A percentile compares a stretch with the other conserved stretches of the same genome.
phyloP scores from a whole-genome alignment of 768 basidiomycete species.

The Ramaria sp. region DNA sequence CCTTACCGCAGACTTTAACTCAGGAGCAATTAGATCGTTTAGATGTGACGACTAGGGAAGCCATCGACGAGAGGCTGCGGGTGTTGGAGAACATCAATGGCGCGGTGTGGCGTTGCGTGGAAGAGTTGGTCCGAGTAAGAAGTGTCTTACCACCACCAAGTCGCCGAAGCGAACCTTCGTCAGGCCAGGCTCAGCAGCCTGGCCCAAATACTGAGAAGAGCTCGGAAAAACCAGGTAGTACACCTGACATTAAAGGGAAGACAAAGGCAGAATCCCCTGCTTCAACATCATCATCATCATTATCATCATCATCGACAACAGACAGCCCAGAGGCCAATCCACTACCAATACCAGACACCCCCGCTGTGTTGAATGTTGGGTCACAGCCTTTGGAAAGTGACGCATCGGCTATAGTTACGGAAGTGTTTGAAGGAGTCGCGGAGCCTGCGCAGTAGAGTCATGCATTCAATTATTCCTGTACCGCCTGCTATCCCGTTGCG shows the following conservation, averaged over 20 bases:
- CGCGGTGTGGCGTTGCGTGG: constrained; percentile 61
- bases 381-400: neutral
- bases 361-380: neutral
- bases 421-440: neutral
- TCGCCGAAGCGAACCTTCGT: constrained; percentile 9
- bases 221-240: neutral
- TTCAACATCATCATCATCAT: neutral
- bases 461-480: neutral
- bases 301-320: too few relatives aligned
- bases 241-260: neutral
- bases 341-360: neutral
- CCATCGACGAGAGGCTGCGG: constrained; percentile 74
- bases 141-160: constrained; percentile 56
- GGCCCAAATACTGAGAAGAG: neutral
- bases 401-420: neutral
- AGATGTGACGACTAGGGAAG: constrained; percentile 62
- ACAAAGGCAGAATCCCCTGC: neutral
- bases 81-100: constrained; percentile 70
- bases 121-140: constrained; percentile 66
- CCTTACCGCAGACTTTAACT: constrained; percentile 39
- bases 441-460: neutral
- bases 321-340: too few relatives aligned
- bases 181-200: neutral
- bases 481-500: neutral
- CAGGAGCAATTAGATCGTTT: constrained; percentile 54